Base-by-base conservation (phyloP, 306 rosid species). In the Biancaea sappan region DNA sequence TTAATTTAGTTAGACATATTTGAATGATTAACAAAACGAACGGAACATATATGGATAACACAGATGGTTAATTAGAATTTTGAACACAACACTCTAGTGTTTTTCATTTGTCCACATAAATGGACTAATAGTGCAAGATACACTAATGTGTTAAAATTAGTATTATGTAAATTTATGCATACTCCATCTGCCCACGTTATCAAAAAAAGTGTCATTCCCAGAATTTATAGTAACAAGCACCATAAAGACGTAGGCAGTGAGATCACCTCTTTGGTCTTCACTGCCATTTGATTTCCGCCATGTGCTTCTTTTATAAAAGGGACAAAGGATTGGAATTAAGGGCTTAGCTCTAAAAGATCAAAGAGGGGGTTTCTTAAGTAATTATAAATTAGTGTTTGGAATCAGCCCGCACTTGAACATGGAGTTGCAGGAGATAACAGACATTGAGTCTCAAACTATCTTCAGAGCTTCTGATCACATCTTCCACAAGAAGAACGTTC, bases 361-460 rank as follows among this genome's bases (percentile, higher is more conserved):
- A 29, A 5, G 1, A 15, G 40, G 43, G 43, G 43, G 13, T 9
- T 41, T 70, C 51, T 24, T 13, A 51, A 4, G 51, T 12, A 4
- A 8, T 34, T 1, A 7, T 2, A 24, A 14, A 31, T 51, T 46
- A 14, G 66, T 29, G 21, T 3, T 59, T 31, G 25, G 66, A 60
- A 60, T 25, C 11, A 32, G 66, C 1, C 8, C 2, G 6, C 44
- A 38, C 7, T 35, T 5, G 60, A 15, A 50, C 61, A 69, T 66
- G 65, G 58, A 61, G 53, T n/a, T n/a, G n/a, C 77, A 77, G 59
- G 82, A 73, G 41, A 83, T 83, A 74, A 79, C 7, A 61, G 92
- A 89, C 38, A 48, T 86, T 3, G 97, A 89, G 79, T 77, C 78
- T 77, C 88, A 81, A 50, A 48, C 71, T 28, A 56, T 15, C 9